Evolutionary conservation across 169 alveolate species (phyloP).

Genomic region (Plasmodium gaboni): DNA sequence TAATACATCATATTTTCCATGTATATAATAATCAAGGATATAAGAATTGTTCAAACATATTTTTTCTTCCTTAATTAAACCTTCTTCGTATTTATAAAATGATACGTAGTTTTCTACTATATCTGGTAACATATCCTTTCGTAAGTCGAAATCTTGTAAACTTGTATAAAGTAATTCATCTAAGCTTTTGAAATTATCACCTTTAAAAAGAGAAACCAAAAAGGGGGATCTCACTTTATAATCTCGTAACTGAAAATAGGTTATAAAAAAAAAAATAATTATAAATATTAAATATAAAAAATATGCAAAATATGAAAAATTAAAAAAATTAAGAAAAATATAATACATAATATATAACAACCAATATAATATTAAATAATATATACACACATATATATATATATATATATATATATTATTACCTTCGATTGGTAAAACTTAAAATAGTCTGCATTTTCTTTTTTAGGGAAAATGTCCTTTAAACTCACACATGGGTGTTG

Average conservation of each 20-base stretch:
- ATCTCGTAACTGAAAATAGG: conserved; percentile 7
- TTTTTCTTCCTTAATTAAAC: conserved; percentile 57
- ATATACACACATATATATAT: not conserved
- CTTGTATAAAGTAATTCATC: conserved; percentile 66
- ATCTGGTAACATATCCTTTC: conserved; percentile 64
- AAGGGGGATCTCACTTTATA: conserved; percentile 70
- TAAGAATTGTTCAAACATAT: conserved; percentile 80
- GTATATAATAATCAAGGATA: conserved; percentile 84
- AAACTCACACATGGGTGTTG: conserved; percentile 44
- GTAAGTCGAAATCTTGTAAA: conserved; percentile 34
- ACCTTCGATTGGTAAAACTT: conserved; percentile 46
- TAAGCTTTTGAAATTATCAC: conserved; percentile 24
- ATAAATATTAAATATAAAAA: conserved; percentile 4
- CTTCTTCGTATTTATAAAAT: conserved; percentile 61
- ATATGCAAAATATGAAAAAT: conserved; percentile 4
- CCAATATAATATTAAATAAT: not conserved
- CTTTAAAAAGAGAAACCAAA: conserved; percentile 32
- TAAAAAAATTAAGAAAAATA: conserved; percentile 9
- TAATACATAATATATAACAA: conserved; percentile 7
- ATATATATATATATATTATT: not conserved
- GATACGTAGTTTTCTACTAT: conserved; percentile 39
- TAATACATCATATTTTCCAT: conserved; percentile 79
- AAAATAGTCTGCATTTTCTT: conserved; percentile 18
- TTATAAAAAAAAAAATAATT: not conserved
- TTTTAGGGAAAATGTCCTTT: conserved; percentile 24